Percentiles rank a stretch among this genome's conserved stretches.
Conservation (phyloP, 768 basidiomycete genomes). For the Tulasnella sp. region DNA sequence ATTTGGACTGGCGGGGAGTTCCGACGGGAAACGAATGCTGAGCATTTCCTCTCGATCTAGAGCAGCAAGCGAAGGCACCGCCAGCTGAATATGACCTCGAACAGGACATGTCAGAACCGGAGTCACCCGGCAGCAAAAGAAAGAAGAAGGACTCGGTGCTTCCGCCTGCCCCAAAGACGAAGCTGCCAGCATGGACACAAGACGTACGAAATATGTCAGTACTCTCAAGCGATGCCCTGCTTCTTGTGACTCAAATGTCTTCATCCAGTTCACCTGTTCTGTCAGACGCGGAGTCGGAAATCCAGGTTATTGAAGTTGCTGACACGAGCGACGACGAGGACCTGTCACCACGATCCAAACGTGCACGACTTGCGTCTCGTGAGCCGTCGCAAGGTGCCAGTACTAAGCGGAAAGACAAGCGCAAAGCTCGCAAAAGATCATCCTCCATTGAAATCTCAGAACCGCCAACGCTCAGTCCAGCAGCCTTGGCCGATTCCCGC, state of each 20-base stretch:
- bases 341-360: not conserved
- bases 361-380: not conserved
- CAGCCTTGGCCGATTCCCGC: not conserved
- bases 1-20: not conserved
- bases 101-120: not conserved
- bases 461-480: slow-evolving; percentile 1
- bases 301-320: not conserved
- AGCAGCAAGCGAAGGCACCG: not conserved
- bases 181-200: slow-evolving; percentile 3
- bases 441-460: not conserved
- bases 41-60: not conserved
- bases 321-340: slow-evolving; percentile 5
- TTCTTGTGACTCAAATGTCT: not conserved
- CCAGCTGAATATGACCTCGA: not conserved
- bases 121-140: slow-evolving; percentile 3
- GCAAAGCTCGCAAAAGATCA: not conserved
- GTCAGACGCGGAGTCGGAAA: slow-evolving; percentile 1
- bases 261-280: not conserved
- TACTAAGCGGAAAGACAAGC: not conserved
- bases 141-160: not conserved
- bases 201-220: not conserved
- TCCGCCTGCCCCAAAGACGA: not conserved
- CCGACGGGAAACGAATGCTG: not conserved
- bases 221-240: not conserved
- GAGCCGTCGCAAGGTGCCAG: not conserved